Base-by-base conservation (phyloP, 257 asterid species). In the Solanum etuberosum region DNA sequence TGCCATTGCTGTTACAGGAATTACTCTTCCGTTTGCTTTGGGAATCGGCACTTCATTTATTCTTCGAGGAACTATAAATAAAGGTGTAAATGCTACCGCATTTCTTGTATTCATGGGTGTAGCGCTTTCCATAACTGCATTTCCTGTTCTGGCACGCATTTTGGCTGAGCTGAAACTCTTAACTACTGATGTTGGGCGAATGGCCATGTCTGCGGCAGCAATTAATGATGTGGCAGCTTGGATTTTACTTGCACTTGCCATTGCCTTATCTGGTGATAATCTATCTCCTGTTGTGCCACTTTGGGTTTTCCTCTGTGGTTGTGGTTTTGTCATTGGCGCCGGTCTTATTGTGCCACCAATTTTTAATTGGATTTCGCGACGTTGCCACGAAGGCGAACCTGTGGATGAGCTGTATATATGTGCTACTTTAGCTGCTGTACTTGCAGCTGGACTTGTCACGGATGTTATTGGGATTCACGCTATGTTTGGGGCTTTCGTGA, bases 181-280 rank as follows among this genome's bases (percentile, higher is more conserved):
- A 48, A 95, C 98, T 5, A 95, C 98, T 2, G 97, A 94, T 35
- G 93, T 94, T 9, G 98, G 98, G 32, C 86, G 92, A 25, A 87
- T 93, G 92, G 98, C 98, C 88, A 94, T 95, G 98, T 94, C 98
- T 1, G 98, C 98, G 0, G 98, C 98, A 3, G 98, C 98, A 3
- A 94, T 93, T n/a, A 95, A 95, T 42, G 98, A 95, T 11, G 95
- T 94, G 68, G 98, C 98, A 0, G 98, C 98, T 0, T 95, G 98
- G 98, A 90, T 95, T 67, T 89, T 95, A 40, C 96, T 95, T 9
- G 98, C 98, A 40, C 90, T 95, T 34, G 98, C 98, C 3, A 91
- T 94, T 35, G 95, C 97, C 71, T 83, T 95, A 20, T 94, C 98
- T 0, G 97, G 98, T 61, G 90, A 91, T 2, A 92, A 90, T 9